Evolutionary conservation across 1,139 yeast genomes (phyloP), one percentile per base, ranked within the genome.

Genomic region (Saccharomyces hybrid): DNA sequence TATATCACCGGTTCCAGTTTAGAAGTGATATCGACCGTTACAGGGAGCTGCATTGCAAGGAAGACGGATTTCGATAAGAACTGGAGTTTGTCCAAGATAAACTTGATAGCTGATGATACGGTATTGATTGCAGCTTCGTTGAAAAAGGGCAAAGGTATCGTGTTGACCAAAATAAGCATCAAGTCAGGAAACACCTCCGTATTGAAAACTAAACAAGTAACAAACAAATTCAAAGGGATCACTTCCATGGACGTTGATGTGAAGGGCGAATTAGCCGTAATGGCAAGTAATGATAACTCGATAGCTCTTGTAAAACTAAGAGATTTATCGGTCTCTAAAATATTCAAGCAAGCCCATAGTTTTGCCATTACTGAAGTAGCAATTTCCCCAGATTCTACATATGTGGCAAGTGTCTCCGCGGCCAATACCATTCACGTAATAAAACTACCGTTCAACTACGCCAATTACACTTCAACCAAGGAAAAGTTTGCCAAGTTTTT

Each of bases 351-450:
- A 59, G 83, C 85, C 50, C 97, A 91, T 68, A 75, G 79, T 11
- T 88, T 89, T 71, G 95, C 97, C 9, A 83, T 91, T 52, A 91
- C 97, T 0, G 78, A 82, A 53, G 81, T 88, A 6, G 75, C 82
- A 0, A 82, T 90, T 57, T 84, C 88, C 14, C 84, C 88, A 7
- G 78, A 82, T 61, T 91, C 93, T n/a, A 74, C 79, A 38, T 75
- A 79, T 55, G 73, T 90, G 52, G 95, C 90, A 0, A 81, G 93
- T 14, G 86, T 85, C 0, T 86, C 95, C 50, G 96, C 95, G 2
- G 89, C 95, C 2, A 86, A 88, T 59, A 79, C 89, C 0, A 79
- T 91, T 34, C 82, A 78, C 59, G 81, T 89, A 11, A 73, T 83
- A 57, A 77, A 75, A 57, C 70, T 88, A 16, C 91, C 95, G 2